Percentiles rank a stretch among this genome's conserved stretches.
Conservation (phyloP, 2,329 filamentous ascomycete species). For the Scedosporium dehoogii region DNA sequence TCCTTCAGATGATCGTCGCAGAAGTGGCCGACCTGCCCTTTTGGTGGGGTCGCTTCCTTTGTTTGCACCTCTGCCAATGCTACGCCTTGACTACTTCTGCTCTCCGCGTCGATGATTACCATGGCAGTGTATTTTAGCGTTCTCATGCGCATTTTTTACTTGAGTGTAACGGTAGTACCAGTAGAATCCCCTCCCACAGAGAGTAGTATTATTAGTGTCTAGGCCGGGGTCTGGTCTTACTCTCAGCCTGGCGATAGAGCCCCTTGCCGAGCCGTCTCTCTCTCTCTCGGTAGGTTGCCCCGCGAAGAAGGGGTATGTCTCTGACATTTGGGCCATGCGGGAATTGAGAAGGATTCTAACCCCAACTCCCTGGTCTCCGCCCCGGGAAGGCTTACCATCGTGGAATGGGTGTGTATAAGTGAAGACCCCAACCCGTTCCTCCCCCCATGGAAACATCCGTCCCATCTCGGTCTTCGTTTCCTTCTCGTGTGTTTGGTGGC, state of each 20-base stretch:
- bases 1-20: neutral
- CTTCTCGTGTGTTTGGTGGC: neutral
- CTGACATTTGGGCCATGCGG: neutral
- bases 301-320: neutral
- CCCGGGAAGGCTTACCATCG: neutral
- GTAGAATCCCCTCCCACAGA: no score
- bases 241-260: neutral
- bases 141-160: neutral
- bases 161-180: no score
- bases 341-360: neutral
- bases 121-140: no score
- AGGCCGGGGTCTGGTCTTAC: neutral
- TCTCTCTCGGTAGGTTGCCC: neutral
- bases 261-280: neutral
- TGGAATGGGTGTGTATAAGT: neutral
- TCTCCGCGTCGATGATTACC: neutral
- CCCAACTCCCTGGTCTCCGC: slow-evolving; percentile 1
- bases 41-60: neutral
- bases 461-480: neutral
- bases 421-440: neutral
- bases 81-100: neutral
- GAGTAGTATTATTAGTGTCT: neutral
- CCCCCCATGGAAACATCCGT: neutral
- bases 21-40: neutral
- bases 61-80: neutral